A percentile compares a stretch with the other conserved stretches of the same genome.
phyloP scores from a whole-genome alignment of 2,329 filamentous ascomycete species.

The Alternaria sp. region DNA sequence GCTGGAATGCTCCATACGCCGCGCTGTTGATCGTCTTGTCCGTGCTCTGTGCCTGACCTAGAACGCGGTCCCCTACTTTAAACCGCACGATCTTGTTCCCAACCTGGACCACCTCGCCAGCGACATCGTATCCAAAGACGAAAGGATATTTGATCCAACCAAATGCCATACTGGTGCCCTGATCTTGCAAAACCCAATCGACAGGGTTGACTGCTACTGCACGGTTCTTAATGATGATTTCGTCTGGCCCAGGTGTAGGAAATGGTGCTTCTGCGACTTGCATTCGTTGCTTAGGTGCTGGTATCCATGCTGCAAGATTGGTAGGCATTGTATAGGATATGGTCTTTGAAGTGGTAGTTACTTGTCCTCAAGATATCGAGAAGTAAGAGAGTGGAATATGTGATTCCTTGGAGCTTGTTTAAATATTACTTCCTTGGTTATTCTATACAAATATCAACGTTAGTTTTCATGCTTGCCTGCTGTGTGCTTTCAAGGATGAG shows the following conservation, averaged over 20 bases:
- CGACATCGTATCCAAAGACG: slow-evolving; percentile 51
- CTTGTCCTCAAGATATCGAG: neutral
- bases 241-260: slow-evolving; percentile 43
- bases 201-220: slow-evolving; percentile 56
- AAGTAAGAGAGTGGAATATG: neutral
- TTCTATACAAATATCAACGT: neutral
- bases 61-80: slow-evolving; percentile 54
- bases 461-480: neutral
- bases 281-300: slow-evolving; percentile 30
- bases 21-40: slow-evolving; percentile 11
- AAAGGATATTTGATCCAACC: slow-evolving; percentile 22
- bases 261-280: slow-evolving; percentile 44
- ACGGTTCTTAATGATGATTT: slow-evolving; percentile 53
- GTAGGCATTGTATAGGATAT: neutral
- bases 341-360: neutral
- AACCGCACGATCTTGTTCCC: slow-evolving; percentile 53
- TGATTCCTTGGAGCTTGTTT: no score
- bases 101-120: slow-evolving; percentile 55
- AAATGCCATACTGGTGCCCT: slow-evolving; percentile 20
- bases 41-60: slow-evolving; percentile 34
- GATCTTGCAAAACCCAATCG: slow-evolving; percentile 52
- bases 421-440: no score
- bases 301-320: slow-evolving; percentile 9
- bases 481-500: neutral
- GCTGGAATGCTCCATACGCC: slow-evolving; percentile 52